A percentile compares a stretch with the other conserved stretches of the same genome.
Conservation (phyloP, 2,329 filamentous ascomycete genomes). For the Colletotrichum echinochloae region DNA sequence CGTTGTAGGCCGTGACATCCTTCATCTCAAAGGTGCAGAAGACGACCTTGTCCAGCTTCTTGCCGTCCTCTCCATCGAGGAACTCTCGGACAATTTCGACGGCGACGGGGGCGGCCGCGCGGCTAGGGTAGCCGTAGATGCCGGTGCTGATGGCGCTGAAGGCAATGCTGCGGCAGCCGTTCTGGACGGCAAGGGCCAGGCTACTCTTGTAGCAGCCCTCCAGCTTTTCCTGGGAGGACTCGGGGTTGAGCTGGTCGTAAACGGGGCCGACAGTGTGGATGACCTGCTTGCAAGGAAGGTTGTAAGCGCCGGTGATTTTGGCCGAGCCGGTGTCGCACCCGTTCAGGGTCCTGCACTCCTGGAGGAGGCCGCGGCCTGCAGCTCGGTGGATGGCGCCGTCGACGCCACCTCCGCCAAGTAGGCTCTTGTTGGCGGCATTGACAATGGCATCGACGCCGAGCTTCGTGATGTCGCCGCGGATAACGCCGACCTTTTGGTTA, state of each 20-base stretch:
- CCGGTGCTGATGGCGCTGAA: conserved; percentile 91
- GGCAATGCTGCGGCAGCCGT: conserved; percentile 77
- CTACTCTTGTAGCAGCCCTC: conserved; percentile 76
- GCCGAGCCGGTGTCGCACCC: conserved; percentile 83
- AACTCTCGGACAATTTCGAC: conserved; percentile 69
- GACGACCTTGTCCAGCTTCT: conserved; percentile 76
- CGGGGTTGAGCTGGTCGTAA: conserved; percentile 62
- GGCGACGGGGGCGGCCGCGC: conserved; percentile 78
- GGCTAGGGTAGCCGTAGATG: conserved; percentile 86
- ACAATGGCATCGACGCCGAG: conserved; percentile 86
- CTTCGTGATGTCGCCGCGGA: conserved; percentile 84
- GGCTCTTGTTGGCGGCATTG: conserved; percentile 86
- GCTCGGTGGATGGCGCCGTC: conserved; percentile 88
- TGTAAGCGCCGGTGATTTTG: conserved; percentile 84
- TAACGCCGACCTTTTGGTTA: conserved; percentile 78
- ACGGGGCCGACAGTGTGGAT: conserved; percentile 94
- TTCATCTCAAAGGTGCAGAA: conserved; percentile 88
- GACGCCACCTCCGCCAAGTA: conserved; percentile 91
- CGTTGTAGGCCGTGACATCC: conserved; percentile 80
- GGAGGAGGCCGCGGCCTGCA: conserved; percentile 75
- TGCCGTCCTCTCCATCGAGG: conserved; percentile 59
- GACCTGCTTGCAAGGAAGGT: conserved; percentile 80
- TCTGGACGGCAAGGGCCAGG: conserved; percentile 77
- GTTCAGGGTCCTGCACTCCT: conserved; percentile 77
- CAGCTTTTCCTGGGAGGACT: conserved; percentile 62